Evolutionary conservation across 495 filamentous ascomycete genomes (phyloP).

Genomic region (Cercophora samala): DNA sequence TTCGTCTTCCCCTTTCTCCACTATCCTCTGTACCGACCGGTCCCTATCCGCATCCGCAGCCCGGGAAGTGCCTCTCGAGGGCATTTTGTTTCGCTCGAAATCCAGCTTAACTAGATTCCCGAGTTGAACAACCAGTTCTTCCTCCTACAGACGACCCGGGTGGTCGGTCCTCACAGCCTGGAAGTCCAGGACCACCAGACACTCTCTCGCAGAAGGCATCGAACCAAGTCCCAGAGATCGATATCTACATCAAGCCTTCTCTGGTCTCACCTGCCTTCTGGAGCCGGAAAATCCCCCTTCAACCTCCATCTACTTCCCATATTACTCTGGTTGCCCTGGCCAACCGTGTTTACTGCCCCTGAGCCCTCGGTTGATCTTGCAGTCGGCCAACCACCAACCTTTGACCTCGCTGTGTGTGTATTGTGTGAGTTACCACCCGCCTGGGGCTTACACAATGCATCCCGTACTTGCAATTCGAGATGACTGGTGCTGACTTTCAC

Average conservation of each 20-base stretch:
- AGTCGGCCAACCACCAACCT: not conserved
- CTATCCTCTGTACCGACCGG: not conserved
- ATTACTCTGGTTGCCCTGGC: not conserved
- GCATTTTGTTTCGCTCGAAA: not conserved
- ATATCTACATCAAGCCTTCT: not conserved
- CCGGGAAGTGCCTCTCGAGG: not conserved
- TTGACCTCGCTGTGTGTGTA: not conserved
- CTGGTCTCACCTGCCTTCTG: conserved; percentile 22
- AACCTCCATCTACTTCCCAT: not conserved
- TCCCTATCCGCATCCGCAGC: not conserved
- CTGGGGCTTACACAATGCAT: conserved; percentile 11
- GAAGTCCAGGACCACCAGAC: not conserved
- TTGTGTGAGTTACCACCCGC: conserved; percentile 22
- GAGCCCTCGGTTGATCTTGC: conserved; percentile 19
- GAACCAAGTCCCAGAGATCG: not conserved
- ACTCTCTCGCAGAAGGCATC: not conserved
- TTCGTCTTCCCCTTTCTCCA: not conserved
- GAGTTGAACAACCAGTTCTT: not conserved
- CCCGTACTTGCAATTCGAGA: conserved; percentile 7
- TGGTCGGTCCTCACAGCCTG: not conserved
- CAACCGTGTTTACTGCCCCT: conserved; percentile 3
- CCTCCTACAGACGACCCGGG: not conserved
- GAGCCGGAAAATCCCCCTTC: not conserved
- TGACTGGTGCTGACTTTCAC: conserved; percentile 17
- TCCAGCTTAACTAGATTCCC: not conserved